Percentiles rank a stretch among this genome's conserved stretches.
phyloP scores from a whole-genome alignment of 2,329 filamentous ascomycete genomes.

The Exserohilum turcica region DNA sequence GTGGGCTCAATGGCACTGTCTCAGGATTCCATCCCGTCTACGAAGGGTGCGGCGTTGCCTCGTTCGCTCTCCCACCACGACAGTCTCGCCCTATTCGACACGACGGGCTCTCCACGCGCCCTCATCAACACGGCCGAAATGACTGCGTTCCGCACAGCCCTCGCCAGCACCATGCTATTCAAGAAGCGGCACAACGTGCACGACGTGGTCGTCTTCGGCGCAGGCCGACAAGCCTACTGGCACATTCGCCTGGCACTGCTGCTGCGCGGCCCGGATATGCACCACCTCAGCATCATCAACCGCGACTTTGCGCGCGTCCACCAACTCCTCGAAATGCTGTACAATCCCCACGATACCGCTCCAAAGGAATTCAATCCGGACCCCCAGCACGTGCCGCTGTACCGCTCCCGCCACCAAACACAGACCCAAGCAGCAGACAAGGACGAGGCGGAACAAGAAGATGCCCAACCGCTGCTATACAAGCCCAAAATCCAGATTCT shows the following conservation, averaged over 20 bases:
- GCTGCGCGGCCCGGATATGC: slow-evolving; percentile 70
- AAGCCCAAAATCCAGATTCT: slow-evolving; percentile 67
- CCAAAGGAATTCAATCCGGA: slow-evolving; percentile 20
- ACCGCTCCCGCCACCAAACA: too few species aligned
- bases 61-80: slow-evolving; percentile 52
- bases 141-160: slow-evolving; percentile 71
- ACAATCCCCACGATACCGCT: slow-evolving; percentile 53
- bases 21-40: slow-evolving; percentile 24
- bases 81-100: slow-evolving; percentile 65
- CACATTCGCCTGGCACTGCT: slow-evolving; percentile 84
- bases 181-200: slow-evolving; percentile 70
- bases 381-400: slow-evolving; percentile 16
- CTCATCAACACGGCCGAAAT: slow-evolving; percentile 70
- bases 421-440: too few species aligned
- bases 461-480: slow-evolving; percentile 23
- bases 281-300: slow-evolving; percentile 82
- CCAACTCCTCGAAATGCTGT: slow-evolving; percentile 60
- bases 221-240: slow-evolving; percentile 92
- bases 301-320: slow-evolving; percentile 67
- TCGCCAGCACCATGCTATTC: slow-evolving; percentile 67
- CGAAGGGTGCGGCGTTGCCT: slow-evolving; percentile 28
- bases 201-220: slow-evolving; percentile 82
- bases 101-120: slow-evolving; percentile 64
- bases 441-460: too few species aligned
- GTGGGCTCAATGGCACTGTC: slow-evolving; percentile 39